Conservation (phyloP, 1,284 basidiomycete species). For the Ganoderma sinense region DNA sequence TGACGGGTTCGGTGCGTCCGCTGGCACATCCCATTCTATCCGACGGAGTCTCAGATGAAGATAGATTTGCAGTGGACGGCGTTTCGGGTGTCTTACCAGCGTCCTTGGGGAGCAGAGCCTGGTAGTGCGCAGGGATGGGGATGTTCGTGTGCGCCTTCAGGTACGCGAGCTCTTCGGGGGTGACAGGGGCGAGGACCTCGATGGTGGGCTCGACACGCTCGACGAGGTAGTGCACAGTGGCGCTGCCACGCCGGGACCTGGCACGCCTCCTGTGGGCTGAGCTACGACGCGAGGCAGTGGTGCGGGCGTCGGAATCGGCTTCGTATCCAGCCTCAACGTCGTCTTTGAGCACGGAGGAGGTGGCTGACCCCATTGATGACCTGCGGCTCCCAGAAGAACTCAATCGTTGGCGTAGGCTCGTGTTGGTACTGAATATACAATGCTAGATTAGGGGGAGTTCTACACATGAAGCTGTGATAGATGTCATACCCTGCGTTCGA, state of each 20-base stretch:
- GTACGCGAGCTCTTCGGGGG: neutral
- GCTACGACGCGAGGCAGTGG: neutral
- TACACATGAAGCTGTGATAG: neutral
- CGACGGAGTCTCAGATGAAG: neutral
- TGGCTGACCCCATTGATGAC: neutral
- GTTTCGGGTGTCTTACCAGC: neutral
- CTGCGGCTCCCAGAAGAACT: neutral
- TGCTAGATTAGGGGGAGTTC: neutral
- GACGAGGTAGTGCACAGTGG: constrained; percentile 10
- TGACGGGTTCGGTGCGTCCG: neutral
- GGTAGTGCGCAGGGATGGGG: neutral
- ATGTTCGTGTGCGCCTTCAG: neutral
- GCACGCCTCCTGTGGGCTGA: neutral
- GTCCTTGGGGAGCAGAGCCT: neutral
- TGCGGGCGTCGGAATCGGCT: constrained; percentile 12
- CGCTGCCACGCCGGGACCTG: constrained; percentile 1
- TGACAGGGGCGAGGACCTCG: constrained; percentile 5
- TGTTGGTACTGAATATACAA: neutral
- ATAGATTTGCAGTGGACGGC: neutral
- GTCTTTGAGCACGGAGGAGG: neutral
- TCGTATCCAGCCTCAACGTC: constrained; percentile 14
- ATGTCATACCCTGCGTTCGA: constrained; percentile 14
- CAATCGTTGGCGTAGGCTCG: neutral
- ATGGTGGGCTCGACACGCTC: constrained; percentile 10
- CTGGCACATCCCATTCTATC: neutral